Conservation (phyloP, 495 filamentous ascomycete genomes). For the Massariosphaeria phaeospora region DNA sequence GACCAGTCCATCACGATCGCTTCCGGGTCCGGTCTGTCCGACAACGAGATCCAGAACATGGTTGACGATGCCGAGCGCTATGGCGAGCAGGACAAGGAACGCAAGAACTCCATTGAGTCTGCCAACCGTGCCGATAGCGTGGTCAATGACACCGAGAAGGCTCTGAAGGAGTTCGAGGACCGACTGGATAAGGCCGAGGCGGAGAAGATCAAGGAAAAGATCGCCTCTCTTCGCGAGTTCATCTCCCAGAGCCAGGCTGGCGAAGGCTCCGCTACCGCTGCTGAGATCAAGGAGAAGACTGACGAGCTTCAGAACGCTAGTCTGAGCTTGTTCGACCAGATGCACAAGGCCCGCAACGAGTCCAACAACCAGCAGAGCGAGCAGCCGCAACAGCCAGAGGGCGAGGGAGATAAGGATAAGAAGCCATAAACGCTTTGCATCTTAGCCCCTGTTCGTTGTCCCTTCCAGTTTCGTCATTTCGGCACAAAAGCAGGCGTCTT, state of each 20-base stretch:
- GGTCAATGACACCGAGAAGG: constrained; percentile 96
- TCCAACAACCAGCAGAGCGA: constrained; percentile 42
- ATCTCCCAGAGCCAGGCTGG: constrained; percentile 92
- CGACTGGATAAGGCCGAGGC: constrained; percentile 96
- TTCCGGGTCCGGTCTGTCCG: constrained; percentile 95
- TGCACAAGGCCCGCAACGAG: constrained; percentile 80
- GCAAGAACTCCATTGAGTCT: constrained; percentile 88
- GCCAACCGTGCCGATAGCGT: constrained; percentile 97
- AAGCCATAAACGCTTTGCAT: constrained; percentile 55
- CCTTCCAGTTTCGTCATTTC: constrained; percentile 10
- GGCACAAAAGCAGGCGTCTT: constrained; percentile 30
- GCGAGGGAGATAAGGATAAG: constrained; percentile 89
- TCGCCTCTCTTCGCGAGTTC: constrained; percentile 78
- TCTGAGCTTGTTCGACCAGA: constrained; percentile 98
- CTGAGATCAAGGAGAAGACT: constrained; percentile 94
- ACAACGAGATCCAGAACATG: constrained; percentile 91
- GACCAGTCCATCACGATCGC: constrained; percentile 98
- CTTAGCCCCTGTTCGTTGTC: constrained; percentile 14
- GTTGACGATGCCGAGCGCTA: constrained; percentile 97
- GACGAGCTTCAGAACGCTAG: constrained; percentile 94
- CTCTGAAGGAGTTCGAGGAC: constrained; percentile 91
- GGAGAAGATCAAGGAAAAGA: constrained; percentile 90
- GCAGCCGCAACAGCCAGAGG: constrained; percentile 43
- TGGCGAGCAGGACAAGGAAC: constrained; percentile 90
- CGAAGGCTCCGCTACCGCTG: constrained; percentile 76